Conservation (phyloP, 805 yeast species). For the Kodamaea lidongshanica region DNA sequence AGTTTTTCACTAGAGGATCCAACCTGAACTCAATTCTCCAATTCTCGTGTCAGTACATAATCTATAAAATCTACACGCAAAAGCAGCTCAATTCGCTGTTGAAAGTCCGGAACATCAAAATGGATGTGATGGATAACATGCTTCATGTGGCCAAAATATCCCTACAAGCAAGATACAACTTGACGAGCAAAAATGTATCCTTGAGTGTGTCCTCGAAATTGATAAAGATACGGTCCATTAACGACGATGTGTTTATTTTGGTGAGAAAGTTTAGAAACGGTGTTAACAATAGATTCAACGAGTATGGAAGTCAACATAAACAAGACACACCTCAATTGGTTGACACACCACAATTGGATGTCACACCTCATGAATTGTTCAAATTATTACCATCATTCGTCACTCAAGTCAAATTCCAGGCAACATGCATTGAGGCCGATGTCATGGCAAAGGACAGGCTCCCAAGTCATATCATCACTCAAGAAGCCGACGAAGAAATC, state of each 20-base stretch:
- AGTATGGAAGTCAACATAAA: no score
- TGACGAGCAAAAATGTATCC: slow-evolving; percentile 16
- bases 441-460: slow-evolving; percentile 37
- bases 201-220: slow-evolving; percentile 22
- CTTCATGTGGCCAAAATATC: slow-evolving; percentile 23
- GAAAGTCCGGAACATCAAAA: slow-evolving; percentile 25
- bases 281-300: slow-evolving; percentile 19
- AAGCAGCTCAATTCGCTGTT: slow-evolving; percentile 17
- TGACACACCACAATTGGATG: no score
- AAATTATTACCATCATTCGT: slow-evolving; percentile 25
- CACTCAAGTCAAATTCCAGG: slow-evolving; percentile 20
- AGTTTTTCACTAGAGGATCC: slow-evolving; percentile 16
- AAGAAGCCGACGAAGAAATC: slow-evolving; percentile 18
- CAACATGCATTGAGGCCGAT: slow-evolving; percentile 25
- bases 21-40: slow-evolving; percentile 22
- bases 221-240: slow-evolving; percentile 28
- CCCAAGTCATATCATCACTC: slow-evolving; percentile 26
- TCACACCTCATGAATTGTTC: no score
- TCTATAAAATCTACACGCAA: slow-evolving; percentile 13
- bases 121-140: slow-evolving; percentile 28
- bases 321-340: not conserved
- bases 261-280: slow-evolving; percentile 29
- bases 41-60: no score
- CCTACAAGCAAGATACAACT: slow-evolving; percentile 20
- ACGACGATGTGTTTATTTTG: slow-evolving; percentile 31